Evolutionary conservation across 306 rosid species (phyloP), one percentile per base, ranked within the genome.

Genomic region (Albizia julibrissin): DNA sequence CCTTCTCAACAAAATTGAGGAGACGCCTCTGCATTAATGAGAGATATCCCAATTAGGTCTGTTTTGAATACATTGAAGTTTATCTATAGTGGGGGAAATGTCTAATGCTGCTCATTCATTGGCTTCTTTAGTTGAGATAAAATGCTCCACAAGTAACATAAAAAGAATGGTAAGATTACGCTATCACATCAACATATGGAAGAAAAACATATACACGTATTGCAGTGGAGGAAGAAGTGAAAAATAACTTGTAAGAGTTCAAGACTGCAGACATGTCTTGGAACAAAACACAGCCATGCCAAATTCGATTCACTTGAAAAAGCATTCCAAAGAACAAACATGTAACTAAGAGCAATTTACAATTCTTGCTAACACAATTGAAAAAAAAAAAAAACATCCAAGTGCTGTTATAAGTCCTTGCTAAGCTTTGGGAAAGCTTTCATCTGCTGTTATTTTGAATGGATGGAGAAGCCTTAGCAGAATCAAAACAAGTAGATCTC

Each of bases 1-100:
- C 97, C 88, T 92, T 96, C 83, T 88, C 99, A 4, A 93, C 89
- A 72, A 92, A 93, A 85, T 91, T 89, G 52, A 87, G 81, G 74
- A 96, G 98, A 39, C 87, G 92, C 34, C 97, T 88, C 99, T 96
- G 87, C 91, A 92, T 79, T 71, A 31, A 31, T 75, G 14, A 80
- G 71, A 82, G 74, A 83, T 52, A 75, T 72, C 74, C 24, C 67
- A 44, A 77, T 80, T 39, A 82, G 66, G 84, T 78, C 21, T 47
- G 67, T 79, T 49, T 33, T 11, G 22, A 10, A 80, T 59, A 75
- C n/a, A 24, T n/a, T 12, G n/a, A 75, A 39, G 80, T 24, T 24
- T 49, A 27, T 47, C 62, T 29, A 10, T 47, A 31, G 58, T 43
- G 59, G 16, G 59, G 24, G 58, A 3, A 40, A 14, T 0, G 31